These are phyloP conservation scores for Cordyceps tenuipes DNA, from an alignment of 2,329 filamentous ascomycete genomes.

Conservation along the genomic window DNA sequence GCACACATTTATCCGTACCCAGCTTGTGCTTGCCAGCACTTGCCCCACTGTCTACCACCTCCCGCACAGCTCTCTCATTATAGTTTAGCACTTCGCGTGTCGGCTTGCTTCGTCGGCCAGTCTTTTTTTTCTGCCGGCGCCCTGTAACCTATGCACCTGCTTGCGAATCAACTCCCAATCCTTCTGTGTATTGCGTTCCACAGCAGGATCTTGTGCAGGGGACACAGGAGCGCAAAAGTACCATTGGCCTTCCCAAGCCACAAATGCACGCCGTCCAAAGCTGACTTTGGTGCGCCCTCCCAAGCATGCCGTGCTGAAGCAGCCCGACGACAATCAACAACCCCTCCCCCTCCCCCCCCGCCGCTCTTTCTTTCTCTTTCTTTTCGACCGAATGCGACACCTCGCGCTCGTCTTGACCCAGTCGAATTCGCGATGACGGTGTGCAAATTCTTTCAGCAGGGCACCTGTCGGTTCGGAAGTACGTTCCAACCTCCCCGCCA, in stretches of 20 bases:
- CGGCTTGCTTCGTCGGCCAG: neutral
- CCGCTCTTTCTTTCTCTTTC: neutral
- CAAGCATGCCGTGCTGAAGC: neutral
- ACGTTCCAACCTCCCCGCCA: constrained; percentile 20
- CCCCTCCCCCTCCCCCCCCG: neutral
- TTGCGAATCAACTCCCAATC: neutral
- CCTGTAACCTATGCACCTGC: neutral
- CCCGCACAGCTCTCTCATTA: neutral
- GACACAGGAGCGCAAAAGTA: neutral
- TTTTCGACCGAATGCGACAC: neutral
- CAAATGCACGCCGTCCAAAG: neutral
- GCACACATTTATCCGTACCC: neutral
- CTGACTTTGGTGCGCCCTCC: neutral
- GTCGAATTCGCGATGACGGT: constrained; percentile 28
- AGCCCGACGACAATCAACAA: neutral
- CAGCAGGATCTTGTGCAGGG: neutral
- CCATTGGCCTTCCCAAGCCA: neutral
- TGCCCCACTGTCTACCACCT: neutral
- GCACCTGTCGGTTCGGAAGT: constrained; percentile 46
- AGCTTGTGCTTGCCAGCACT: neutral
- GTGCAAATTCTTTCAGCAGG: constrained; percentile 43
- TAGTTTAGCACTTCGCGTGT: constrained; percentile 2
- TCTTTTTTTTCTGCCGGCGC: neutral
- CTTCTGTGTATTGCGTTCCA: neutral
- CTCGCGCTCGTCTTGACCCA: neutral